Evolutionary conservation across 2,329 filamentous ascomycete species (phyloP).

Genomic region (Paracoccidioides lutzii): DNA sequence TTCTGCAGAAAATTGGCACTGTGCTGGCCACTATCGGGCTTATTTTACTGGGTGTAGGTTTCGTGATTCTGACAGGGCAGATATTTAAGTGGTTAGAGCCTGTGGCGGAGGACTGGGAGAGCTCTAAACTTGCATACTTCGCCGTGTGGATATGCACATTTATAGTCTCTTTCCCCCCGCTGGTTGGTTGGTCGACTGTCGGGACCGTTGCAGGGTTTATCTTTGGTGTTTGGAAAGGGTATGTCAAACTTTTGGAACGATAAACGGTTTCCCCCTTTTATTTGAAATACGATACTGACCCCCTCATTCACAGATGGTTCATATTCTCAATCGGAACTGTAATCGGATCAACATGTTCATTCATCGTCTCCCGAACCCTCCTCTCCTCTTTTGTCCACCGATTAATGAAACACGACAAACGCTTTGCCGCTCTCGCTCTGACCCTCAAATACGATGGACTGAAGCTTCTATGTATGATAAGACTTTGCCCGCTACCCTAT

Average conservation of each 20-base stretch:
- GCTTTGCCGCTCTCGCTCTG: constrained; percentile 77
- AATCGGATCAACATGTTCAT: constrained; percentile 63
- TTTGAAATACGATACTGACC: not conserved
- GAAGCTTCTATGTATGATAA: constrained; percentile 78
- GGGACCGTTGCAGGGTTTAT: constrained; percentile 58
- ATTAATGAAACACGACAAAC: constrained; percentile 67
- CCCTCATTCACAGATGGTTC: constrained; percentile 52
- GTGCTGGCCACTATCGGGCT: constrained; percentile 38
- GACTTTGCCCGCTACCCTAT: constrained; percentile 85
- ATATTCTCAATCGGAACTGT: constrained; percentile 69
- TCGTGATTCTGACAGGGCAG: constrained; percentile 63
- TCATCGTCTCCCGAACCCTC: constrained; percentile 66
- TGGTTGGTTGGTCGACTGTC: constrained; percentile 76
- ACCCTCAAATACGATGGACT: constrained; percentile 84
- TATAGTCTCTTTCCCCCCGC: constrained; percentile 66
- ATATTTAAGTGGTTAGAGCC: constrained; percentile 68
- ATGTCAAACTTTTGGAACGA: constrained; percentile 36
- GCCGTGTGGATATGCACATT: constrained; percentile 67
- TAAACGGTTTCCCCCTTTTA: constrained; percentile 35
- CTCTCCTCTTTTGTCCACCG: constrained; percentile 66
- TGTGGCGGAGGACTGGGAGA: constrained; percentile 62
- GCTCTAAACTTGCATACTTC: constrained; percentile 55
- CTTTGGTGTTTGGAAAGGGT: constrained; percentile 59
- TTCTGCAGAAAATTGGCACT: constrained; percentile 50
- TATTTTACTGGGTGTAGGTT: constrained; percentile 50